phyloP scores from a whole-genome alignment of 257 asterid species.

The Haberlea rhodopensis region DNA sequence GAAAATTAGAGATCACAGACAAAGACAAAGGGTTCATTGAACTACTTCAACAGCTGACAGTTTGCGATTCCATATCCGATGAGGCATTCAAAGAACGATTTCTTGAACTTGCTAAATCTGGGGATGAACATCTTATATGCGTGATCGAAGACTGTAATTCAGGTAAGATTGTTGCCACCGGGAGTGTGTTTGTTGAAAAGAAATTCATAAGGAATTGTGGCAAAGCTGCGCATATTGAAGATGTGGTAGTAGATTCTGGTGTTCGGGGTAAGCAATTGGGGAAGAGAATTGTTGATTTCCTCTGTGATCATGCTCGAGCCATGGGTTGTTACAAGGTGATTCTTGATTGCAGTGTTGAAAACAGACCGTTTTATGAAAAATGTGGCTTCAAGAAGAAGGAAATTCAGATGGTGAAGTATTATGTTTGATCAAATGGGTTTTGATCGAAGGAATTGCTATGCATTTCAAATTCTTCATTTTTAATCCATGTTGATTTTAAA shows the following conservation, averaged over 20 bases:
- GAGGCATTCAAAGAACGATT: conserved; percentile 51
- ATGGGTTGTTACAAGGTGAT: conserved; percentile 86
- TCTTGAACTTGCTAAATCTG: conserved; percentile 45
- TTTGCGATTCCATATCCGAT: conserved; percentile 56
- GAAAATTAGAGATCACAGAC: conserved; percentile 68
- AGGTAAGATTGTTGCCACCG: conserved; percentile 68
- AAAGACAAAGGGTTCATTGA: conserved; percentile 63
- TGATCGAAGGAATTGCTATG: not conserved
- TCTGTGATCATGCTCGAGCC: conserved; percentile 59
- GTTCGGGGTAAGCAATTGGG: conserved; percentile 75
- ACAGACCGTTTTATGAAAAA: conserved; percentile 65
- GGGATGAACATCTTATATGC: conserved; percentile 64
- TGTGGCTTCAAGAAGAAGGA: conserved; percentile 80
- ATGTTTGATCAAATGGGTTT: conserved; percentile 29
- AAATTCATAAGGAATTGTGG: conserved; percentile 74
- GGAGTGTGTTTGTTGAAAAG: conserved; percentile 69
- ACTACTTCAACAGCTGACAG: conserved; percentile 65
- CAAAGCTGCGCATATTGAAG: conserved; percentile 83
- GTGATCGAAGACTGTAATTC: conserved; percentile 58
- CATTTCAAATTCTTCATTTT: not conserved
- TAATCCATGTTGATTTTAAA: too few species aligned
- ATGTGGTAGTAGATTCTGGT: conserved; percentile 80
- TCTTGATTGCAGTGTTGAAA: conserved; percentile 71
- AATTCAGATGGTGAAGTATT: conserved; percentile 76
- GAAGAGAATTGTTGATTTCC: conserved; percentile 58